Base-by-base conservation (phyloP, 2,329 filamentous ascomycete genomes). In the Penicillium paneum region DNA sequence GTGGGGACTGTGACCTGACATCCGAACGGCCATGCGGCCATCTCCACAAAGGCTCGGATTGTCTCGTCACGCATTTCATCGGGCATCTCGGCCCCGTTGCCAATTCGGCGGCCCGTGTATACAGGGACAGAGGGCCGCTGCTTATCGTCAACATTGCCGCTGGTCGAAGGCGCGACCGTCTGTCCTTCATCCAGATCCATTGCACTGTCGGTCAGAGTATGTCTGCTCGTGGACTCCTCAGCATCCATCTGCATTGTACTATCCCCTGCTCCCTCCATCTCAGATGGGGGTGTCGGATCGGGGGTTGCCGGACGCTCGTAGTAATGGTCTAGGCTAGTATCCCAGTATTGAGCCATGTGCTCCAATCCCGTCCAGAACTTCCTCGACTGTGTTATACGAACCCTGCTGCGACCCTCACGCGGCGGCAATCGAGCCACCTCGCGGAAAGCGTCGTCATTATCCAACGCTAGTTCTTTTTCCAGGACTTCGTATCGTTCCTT, bases 281-380 rank as follows among this genome's bases (percentile, higher is more conserved):
- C 59, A 11, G 43, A 43, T 26, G 62, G 57, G 3, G 63, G 49
- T 1, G 62, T 59, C n/a, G 50, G 56, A 43, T 64, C 58, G 11
- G 67, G 65, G 0, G 61, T 64, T 19, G 61, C 63, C 26, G 72
- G 67, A 15, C 71, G 68, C 49, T 77, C 74, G 54, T 77, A 77
- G 65, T 84, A 84, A 29, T 83, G 70, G 60, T 87, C 84, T 44
- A 80, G 65, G 55, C 79, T 83, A 36, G 74, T 76, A 64, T 87
- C 84, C 83, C 84, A 87, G 64, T 84, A 86, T 58, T 83, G 81
- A 15, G 81, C 75, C 77, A 86, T 77, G 34, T 77, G 78, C 59
- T 85, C 81, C 49, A 87, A 72, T 2, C 77, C 79, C 48, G 78
- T 76, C 79, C 81, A 87, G 67, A 87, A 86, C 52, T 81, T 83